Evolutionary conservation across 192 early-diverging fungal genomes (phyloP), one percentile per base, ranked within the genome.

Genomic region (Coemansia sp.): DNA sequence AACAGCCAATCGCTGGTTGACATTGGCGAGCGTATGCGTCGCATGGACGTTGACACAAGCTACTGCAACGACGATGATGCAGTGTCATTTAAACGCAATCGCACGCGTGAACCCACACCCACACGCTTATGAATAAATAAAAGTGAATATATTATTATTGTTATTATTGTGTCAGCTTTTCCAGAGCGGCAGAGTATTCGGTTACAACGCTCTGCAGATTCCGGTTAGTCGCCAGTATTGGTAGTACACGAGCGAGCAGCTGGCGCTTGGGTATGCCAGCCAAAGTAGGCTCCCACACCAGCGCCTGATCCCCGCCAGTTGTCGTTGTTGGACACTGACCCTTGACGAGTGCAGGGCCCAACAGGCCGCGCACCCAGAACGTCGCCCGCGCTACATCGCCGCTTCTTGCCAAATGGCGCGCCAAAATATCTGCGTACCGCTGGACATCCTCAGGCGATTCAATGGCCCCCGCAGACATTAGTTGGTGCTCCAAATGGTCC

Each of bases 191-290:
- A 2, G 72, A 68, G 43, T 89, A 91, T 62, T 91, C 89, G 17
- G 81, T 79, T 7, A 89, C 81, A 24, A 87, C 68, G 20, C 86
- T 59, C 56, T 92, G 91, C 56, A 91, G 67, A 7, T 84, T 67
- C 45, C 91, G 81, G 65, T 92, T 92, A 22, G 85, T 71, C 67
- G 91, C 85, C 24, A 95, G 81, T 1, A 91, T 75, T 0, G 88
- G 89, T 31, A 95, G 64, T 15, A 93, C 70, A 45, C 89, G 86
- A 38, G 75, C 71, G 4, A 95, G 49, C 9, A 94, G 62, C 38
- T 84, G 83, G 9, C 87, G 87, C 49, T 95, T 95, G 36, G 86
- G 81, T 53, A 86, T 71, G 7, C 84, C 77, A 71, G 84, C 67
- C 40, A 79, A 36, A 36, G 43, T 31, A 40, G 43, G 36, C 29